A percentile compares a stretch with the other conserved stretches of the same genome.
phyloP scores from a whole-genome alignment of 768 basidiomycete genomes.

The Mycena galericulata region DNA sequence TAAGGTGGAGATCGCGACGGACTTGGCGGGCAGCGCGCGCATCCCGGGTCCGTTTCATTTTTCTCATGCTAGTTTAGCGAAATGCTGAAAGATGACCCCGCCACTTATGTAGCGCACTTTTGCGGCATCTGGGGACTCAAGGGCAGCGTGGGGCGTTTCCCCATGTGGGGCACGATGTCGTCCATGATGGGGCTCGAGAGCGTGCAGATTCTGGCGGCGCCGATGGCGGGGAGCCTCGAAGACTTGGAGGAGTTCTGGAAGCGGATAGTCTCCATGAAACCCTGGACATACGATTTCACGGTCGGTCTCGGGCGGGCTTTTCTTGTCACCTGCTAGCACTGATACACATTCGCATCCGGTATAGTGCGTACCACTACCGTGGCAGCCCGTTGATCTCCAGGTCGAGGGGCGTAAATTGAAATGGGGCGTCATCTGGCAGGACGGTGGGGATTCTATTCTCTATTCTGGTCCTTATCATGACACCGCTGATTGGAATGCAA shows the following conservation, averaged over 20 bases:
- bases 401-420: constrained; percentile 64
- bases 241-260: constrained; percentile 78
- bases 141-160: constrained; percentile 69
- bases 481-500: constrained; percentile 8
- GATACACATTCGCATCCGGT: too few relatives aligned
- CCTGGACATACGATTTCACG: constrained; percentile 77
- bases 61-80: too few relatives aligned
- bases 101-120: too few relatives aligned
- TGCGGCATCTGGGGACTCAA: constrained; percentile 78
- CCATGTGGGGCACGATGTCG: constrained; percentile 59
- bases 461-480: neutral
- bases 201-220: constrained; percentile 64
- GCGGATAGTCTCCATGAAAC: constrained; percentile 67
- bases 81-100: too few relatives aligned
- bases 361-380: constrained; percentile 64
- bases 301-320: constrained; percentile 43
- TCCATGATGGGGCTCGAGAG: constrained; percentile 69
- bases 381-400: constrained; percentile 60
- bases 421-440: constrained; percentile 75
- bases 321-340: too few relatives aligned
- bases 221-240: constrained; percentile 71
- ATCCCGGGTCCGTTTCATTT: too few relatives aligned
- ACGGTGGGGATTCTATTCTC: constrained; percentile 54
- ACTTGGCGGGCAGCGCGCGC: constrained; percentile 79
- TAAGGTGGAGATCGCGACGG: constrained; percentile 78